Percentiles rank a stretch among this genome's conserved stretches.
Conservation (phyloP, 2,329 filamentous ascomycete genomes). For the Paraphoma chrysanthemicola region DNA sequence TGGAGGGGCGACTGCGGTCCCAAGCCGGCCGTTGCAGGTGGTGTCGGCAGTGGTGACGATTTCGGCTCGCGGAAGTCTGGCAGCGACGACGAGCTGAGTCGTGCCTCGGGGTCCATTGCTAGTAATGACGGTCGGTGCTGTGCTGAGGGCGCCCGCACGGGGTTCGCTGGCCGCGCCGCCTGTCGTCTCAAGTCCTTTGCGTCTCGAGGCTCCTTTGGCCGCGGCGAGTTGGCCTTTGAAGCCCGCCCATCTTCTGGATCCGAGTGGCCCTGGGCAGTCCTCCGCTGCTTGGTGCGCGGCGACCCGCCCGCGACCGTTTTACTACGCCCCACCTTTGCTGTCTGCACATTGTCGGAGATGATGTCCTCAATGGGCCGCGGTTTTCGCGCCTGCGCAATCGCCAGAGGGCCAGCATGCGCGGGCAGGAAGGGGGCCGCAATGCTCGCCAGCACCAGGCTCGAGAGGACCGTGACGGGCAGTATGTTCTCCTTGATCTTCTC, state of each 20-base stretch:
- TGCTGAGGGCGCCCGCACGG: slow-evolving; percentile 32
- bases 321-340: slow-evolving; percentile 68
- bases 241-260: slow-evolving; percentile 45
- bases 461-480: slow-evolving; percentile 79
- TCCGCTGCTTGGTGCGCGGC: slow-evolving; percentile 53
- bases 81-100: slow-evolving; percentile 72
- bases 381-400: slow-evolving; percentile 81
- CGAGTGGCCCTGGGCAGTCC: slow-evolving; percentile 42
- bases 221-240: slow-evolving; percentile 48
- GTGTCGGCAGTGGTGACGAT: slow-evolving; percentile 48
- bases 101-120: slow-evolving; percentile 65
- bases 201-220: slow-evolving; percentile 29
- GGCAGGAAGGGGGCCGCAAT: slow-evolving; percentile 77
- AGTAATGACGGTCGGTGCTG: slow-evolving; percentile 57
- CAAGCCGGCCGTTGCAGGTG: slow-evolving; percentile 50
- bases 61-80: slow-evolving; percentile 66
- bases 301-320: slow-evolving; percentile 68
- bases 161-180: slow-evolving; percentile 27
- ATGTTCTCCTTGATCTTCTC: slow-evolving; percentile 85
- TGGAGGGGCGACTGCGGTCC: slow-evolving; percentile 45
- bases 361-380: slow-evolving; percentile 69
- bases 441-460: slow-evolving; percentile 79
- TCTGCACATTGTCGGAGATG: slow-evolving; percentile 64
- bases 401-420: slow-evolving; percentile 79
- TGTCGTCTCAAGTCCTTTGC: slow-evolving; percentile 40